Evolutionary conservation across 257 asterid genomes (phyloP).

Genomic region (Ocimum tenuiflorum): DNA sequence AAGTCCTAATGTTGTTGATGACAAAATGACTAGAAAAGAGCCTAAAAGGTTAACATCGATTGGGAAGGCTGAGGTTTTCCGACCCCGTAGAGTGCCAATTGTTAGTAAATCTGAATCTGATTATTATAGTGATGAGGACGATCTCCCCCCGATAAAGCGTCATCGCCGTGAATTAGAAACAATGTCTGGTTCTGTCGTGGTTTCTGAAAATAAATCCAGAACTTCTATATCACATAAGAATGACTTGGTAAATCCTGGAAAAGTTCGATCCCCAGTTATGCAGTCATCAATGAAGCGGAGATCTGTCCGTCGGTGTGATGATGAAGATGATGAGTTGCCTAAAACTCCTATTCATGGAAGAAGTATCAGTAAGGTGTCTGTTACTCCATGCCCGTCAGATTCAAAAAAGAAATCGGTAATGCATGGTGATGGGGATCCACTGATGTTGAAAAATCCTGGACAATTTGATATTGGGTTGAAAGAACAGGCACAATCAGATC

Average conservation of each 20-base stretch:
- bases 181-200: conserved; percentile 21
- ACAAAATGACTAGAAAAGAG: conserved; percentile 24
- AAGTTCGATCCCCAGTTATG: conserved; percentile 26
- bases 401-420: conserved; percentile 31
- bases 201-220: conserved; percentile 31
- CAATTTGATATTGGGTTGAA: conserved; percentile 30
- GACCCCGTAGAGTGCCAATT: conserved; percentile 23
- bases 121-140: conserved; percentile 53
- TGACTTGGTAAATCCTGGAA: conserved; percentile 30
- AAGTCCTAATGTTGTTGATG: conserved; percentile 25
- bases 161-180: conserved; percentile 47
- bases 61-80: conserved; percentile 32
- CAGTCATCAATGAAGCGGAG: conserved; percentile 50
- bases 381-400: conserved; percentile 22
- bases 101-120: conserved; percentile 36
- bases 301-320: conserved; percentile 67
- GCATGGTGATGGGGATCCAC: conserved; percentile 24
- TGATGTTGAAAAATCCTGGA: conserved; percentile 27
- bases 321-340: conserved; percentile 59
- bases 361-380: conserved; percentile 35
- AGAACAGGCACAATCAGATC: conserved; percentile 34
- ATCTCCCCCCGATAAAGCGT: conserved; percentile 65
- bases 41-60: conserved; percentile 25
- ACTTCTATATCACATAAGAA: conserved; percentile 28
- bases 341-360: conserved; percentile 86